Evolutionary conservation across 495 filamentous ascomycete genomes (phyloP), one percentile per base, ranked within the genome.

Genomic region (Gamarada debralockiae): DNA sequence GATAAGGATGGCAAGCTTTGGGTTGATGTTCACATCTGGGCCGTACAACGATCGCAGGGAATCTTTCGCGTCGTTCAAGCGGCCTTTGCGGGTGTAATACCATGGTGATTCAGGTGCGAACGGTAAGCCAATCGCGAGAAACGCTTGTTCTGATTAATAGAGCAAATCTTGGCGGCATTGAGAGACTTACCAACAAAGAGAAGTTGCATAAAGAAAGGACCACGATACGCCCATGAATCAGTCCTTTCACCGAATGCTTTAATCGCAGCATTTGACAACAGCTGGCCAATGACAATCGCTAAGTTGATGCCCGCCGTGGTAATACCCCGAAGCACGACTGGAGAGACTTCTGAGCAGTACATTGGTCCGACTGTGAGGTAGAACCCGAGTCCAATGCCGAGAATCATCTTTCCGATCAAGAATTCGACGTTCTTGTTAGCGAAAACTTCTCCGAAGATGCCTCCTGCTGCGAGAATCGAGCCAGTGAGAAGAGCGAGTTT

Each of bases 101-200:
- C 74, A 90, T 0, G 87, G 87, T 0, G 79, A 84, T 66, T 92
- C 87, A 0, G 87, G 87, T 0, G 84, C 83, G 29, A 86, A 73
- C 22, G 63, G 73, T 15, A 85, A 79, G 24, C 74, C 81, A 90
- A 67, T 71, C 77, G 22, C 59, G 1, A 73, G 75, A 49, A 71
- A n/a, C n/a, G n/a, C 57, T 40, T 8, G 14, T 55, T 79, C 74
- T 34, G 83, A 72, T 21, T 88, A 71, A 0, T 83, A 81, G 13
- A 85, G 58, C 2, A 83, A n/a, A 15, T 39, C 4, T 39, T 6
- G 6, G 6, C 6, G 18, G 14, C 4, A 6, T 5, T 6, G 37
- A 39, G n/a, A 15, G 4, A 3, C 64, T 67, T 38, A 75, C 74
- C 1, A 76, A 76, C 10, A 81, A 82, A 89, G 65, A 88, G 77